Evolutionary conservation across 164 flowering plant species (phyloP).

Genomic region (Akebia trifoliata): DNA sequence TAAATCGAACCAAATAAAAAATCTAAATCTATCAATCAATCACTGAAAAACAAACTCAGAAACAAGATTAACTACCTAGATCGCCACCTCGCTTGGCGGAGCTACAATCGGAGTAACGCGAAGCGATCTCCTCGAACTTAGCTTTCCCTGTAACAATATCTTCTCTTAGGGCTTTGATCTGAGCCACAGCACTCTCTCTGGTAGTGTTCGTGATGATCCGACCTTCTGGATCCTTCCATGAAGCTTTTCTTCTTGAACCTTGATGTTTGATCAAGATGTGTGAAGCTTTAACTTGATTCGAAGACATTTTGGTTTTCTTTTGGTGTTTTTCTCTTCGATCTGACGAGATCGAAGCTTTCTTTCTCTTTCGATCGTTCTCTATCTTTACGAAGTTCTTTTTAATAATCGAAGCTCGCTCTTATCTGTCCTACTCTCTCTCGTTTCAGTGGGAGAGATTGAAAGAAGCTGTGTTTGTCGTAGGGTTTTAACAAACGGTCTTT

Average conservation of each 20-base stretch:
- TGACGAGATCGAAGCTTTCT: conserved; percentile 26
- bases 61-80: conserved; percentile 55
- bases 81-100: conserved; percentile 99
- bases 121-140: conserved; percentile 68
- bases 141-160: conserved; percentile 70
- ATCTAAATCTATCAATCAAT: neutral
- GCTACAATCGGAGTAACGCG: conserved; percentile 77
- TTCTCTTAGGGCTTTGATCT: conserved; percentile 57
- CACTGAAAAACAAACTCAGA: neutral
- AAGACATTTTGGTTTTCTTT: conserved; percentile 29
- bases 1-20: neutral
- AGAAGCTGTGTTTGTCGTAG: too few relatives aligned
- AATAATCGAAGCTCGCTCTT: neutral
- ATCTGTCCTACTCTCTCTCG: neutral
- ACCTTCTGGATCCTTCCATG: conserved; percentile 98
- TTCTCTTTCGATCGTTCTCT: conserved; percentile 57
- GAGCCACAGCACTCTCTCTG: conserved; percentile 63
- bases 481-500: too few relatives aligned
- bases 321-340: conserved; percentile 32
- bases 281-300: conserved; percentile 37
- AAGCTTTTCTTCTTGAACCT: conserved; percentile 81
- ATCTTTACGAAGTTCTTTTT: conserved; percentile 19
- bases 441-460: neutral
- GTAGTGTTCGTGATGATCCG: conserved; percentile 57
- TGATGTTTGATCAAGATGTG: conserved; percentile 84